Evolutionary conservation across 2,329 filamentous ascomycete genomes (phyloP).

Genomic region (Aureobasidium mangrovei): DNA sequence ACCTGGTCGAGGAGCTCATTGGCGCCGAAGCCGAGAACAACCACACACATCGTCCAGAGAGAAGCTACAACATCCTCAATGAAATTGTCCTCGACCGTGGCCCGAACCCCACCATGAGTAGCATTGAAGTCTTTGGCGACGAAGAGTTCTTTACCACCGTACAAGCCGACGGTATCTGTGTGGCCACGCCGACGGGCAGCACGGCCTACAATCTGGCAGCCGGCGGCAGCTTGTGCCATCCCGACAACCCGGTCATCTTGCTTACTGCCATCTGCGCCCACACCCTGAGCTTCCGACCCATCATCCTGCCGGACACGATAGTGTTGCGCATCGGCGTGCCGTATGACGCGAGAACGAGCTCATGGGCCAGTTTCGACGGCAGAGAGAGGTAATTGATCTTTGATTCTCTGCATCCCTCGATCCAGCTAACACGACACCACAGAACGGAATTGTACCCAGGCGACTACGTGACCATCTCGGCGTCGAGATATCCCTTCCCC

Average conservation of each 20-base stretch:
- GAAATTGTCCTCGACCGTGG: conserved; percentile 95
- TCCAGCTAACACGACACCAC: neutral
- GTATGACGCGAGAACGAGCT: conserved; percentile 78
- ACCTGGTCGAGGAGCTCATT: conserved; percentile 82
- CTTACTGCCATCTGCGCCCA: conserved; percentile 92
- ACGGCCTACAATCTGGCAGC: conserved; percentile 95
- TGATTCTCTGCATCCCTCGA: neutral
- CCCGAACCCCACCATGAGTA: conserved; percentile 89
- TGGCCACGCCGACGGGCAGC: conserved; percentile 88
- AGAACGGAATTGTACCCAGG: conserved; percentile 58
- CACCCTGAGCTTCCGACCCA: conserved; percentile 90
- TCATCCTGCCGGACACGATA: conserved; percentile 92
- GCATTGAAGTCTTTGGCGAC: conserved; percentile 85
- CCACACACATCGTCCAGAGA: conserved; percentile 75
- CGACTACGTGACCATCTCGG: conserved; percentile 78
- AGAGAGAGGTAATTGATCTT: conserved; percentile 56
- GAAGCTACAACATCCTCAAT: conserved; percentile 84
- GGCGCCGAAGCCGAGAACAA: conserved; percentile 77
- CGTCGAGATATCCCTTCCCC: conserved; percentile 71
- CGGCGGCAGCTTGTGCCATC: conserved; percentile 89
- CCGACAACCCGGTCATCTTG: conserved; percentile 92
- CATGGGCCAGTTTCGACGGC: conserved; percentile 98
- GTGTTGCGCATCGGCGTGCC: conserved; percentile 90
- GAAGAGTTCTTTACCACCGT: conserved; percentile 93
- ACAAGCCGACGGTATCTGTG: conserved; percentile 84